Base-by-base conservation (phyloP, 768 basidiomycete species). In the Hortiboletus campestris region DNA sequence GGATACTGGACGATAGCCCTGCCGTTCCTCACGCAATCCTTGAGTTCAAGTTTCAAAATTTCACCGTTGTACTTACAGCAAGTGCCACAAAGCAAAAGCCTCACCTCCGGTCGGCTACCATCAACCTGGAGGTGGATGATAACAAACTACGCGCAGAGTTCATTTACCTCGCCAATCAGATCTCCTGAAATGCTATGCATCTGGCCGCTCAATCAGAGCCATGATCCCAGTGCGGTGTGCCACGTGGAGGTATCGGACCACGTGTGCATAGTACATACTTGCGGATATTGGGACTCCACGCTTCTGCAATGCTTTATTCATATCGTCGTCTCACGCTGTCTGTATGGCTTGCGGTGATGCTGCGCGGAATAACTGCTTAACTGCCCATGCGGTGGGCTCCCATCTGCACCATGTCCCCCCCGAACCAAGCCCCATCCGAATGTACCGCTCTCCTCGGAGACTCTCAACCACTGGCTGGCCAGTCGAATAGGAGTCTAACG, bases 381-480 rank as follows among this genome's bases (percentile, higher is more conserved):
- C 22, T 38, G 19, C 20, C 19, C 46, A 41, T 38, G 48, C 17
- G 29, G 22, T 17, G 45, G 14, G 19, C 39, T 41, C 31, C 48
- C 36, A 16, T 44, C 35, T 34, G 11, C 51, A 46, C 19, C 48
- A 67, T 67, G 62, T 47, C 65, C 11, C 34, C 52, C 47, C 22
- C 53, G 14, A 32, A 31, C 49, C 51, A 35, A 36, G 16, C 41
- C 2, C 13, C 45, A 49, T 58, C 54, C 6, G 65, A 59, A 50
- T 51, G 53, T 8, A 44, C 57, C 19, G 25, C 17, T 19, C 39
- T 67, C 7, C 60, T 66, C 28, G 42, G 6, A 25, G 55, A 47
- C 38, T 22, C 48, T 43, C 47, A 13, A 20, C 17, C 36, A 28
- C 25, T 25, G 25, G 34, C 50, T 43, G 17, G 40, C 12, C 51